These are phyloP conservation scores for Aquilaria yunnanensis DNA, from an alignment of 345 rosid species.

Conservation along the genomic window DNA sequence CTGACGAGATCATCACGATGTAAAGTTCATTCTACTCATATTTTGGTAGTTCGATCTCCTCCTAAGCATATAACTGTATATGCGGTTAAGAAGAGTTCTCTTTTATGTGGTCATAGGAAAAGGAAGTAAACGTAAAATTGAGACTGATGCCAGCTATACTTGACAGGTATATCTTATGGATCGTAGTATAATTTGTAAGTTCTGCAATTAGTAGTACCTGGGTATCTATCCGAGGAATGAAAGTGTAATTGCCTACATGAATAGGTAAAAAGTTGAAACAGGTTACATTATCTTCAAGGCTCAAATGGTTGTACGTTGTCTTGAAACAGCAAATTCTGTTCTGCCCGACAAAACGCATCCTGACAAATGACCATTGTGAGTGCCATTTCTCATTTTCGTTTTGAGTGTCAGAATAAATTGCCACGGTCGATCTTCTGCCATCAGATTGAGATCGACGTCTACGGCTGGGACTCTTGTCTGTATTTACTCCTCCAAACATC, in stretches of 20 bases:
- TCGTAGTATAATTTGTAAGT: conserved; percentile 2
- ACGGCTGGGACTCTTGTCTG: no score
- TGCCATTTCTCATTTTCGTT: not conserved
- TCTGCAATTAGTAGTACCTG: not conserved
- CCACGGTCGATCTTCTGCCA: not conserved
- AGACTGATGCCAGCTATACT: no score
- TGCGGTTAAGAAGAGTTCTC: not conserved
- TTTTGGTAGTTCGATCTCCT: conserved; percentile 23
- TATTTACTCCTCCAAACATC: no score
- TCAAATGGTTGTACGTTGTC: no score
- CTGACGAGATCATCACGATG: conserved; percentile 15
- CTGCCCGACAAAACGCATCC: no score
- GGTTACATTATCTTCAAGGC: no score
- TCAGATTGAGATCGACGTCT: not conserved
- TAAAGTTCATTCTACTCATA: conserved; percentile 22
- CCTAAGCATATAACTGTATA: not conserved
- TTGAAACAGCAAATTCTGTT: no score
- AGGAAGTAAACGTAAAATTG: conserved; percentile 5
- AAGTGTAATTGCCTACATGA: no score
- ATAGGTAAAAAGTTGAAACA: no score
- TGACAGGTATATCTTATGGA: not conserved
- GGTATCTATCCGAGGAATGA: not conserved
- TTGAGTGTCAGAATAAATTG: not conserved
- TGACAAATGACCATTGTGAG: no score
- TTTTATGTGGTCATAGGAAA: conserved; percentile 1